These are phyloP conservation scores for Marchantia polymorpha DNA, from an alignment of 225 moss, liverwort and hornwort genomes.

Conservation along the genomic window DNA sequence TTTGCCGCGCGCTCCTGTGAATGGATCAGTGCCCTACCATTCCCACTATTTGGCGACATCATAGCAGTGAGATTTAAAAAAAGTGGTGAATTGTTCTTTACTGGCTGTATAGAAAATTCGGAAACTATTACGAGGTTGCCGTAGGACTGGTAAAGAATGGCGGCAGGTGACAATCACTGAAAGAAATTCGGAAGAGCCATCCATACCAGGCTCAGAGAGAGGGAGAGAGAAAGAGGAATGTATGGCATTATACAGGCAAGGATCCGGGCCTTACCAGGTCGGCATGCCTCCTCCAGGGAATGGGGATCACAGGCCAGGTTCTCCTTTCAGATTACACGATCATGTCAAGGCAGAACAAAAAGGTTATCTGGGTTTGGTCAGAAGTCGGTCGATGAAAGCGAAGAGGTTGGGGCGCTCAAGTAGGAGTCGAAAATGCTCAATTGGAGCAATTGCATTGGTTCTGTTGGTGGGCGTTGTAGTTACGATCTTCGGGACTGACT, in stretches of 20 bases:
- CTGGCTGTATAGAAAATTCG: neutral
- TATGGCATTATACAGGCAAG: conserved; percentile 82
- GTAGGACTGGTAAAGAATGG: neutral
- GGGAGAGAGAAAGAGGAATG: conserved; percentile 28
- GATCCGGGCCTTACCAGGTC: conserved; percentile 52
- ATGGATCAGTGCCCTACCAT: neutral
- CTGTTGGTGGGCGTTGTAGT: conserved; percentile 48
- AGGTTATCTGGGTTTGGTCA: conserved; percentile 16
- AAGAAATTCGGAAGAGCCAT: too few relatives aligned
- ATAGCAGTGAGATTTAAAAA: neutral
- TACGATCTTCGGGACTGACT: conserved; percentile 49
- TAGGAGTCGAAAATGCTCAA: conserved; percentile 48
- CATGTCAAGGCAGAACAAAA: conserved; percentile 52
- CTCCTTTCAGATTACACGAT: conserved; percentile 62
- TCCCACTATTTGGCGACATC: neutral
- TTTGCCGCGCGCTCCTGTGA: neutral
- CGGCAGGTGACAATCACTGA: neutral
- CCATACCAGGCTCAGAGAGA: too few relatives aligned
- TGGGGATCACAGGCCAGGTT: conserved; percentile 57
- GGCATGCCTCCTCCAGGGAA: conserved; percentile 40
- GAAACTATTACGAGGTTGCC: neutral
- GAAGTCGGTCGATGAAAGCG: conserved; percentile 51
- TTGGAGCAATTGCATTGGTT: conserved; percentile 42
- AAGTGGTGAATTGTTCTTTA: neutral
- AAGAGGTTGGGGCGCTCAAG: conserved; percentile 50